These are phyloP conservation scores for Eucalyptus sp. DNA, from an alignment of 345 rosid species.

Conservation along the genomic window DNA sequence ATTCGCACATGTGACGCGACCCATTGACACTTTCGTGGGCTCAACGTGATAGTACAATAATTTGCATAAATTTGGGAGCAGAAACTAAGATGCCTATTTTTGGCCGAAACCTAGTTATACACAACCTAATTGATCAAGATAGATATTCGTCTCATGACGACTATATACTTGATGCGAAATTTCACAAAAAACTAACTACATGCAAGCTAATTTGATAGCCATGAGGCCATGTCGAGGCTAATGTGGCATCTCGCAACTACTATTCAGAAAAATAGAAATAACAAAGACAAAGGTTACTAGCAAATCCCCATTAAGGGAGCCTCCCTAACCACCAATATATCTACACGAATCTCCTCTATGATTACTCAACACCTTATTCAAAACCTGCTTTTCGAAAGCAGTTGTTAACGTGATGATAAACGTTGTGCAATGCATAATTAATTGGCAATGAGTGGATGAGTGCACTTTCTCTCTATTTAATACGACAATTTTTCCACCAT, in stretches of 20 bases:
- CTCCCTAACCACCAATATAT: background rate
- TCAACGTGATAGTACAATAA: background rate
- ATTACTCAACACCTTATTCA: background rate
- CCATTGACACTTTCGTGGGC: background rate
- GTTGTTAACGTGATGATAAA: background rate
- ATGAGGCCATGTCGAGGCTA: background rate
- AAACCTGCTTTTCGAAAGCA: background rate
- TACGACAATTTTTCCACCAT: background rate
- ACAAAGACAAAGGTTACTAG: background rate
- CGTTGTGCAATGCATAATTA: background rate
- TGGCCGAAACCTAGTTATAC: background rate
- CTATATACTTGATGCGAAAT: background rate
- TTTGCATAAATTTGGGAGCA: background rate
- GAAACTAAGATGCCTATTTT: background rate
- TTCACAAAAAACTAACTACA: background rate
- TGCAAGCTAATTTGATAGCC: background rate
- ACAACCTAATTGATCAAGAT: background rate
- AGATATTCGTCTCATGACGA: background rate
- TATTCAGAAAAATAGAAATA: background rate
- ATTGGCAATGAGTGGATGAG: background rate
- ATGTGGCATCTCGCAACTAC: background rate
- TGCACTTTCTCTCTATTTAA: background rate
- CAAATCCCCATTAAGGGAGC: background rate
- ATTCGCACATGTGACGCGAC: background rate
- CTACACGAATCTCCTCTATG: background rate